Evolutionary conservation across 192 early-diverging fungal genomes (phyloP), one percentile per base, ranked within the genome.

Genomic region (Coemansia sp.): DNA sequence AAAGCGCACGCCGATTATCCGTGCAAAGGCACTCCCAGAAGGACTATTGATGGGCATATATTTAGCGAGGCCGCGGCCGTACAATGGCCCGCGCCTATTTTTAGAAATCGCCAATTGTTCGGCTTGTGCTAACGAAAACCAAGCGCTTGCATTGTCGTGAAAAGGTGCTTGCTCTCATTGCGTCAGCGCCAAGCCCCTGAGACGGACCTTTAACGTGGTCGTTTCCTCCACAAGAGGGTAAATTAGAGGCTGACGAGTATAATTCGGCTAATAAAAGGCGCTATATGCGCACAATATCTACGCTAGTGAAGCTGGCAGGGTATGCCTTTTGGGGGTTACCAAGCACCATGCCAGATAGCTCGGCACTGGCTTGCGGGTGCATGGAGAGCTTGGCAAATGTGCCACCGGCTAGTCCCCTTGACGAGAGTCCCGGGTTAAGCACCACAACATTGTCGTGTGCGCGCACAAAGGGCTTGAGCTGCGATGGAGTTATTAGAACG

Each of bases 351-450:
- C 36, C 35, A 11, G 42, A 8, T 5, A 42, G 11, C 28, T 68
- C 68, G 9, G 50, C 14, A 34, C 59, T 52, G 16, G 23, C 13
- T 6, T 61, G 59, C 18, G 94, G 90, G 68, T 88, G 87, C 33
- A 96, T 86, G 26, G 76, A 86, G 11, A 96, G 41, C 41, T 79
- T 84, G 33, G 92, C 92, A 83, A 89, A 97, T 9, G 92, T 96
- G 5, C 94, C 95, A n/a, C 88, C 88, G 3, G 85, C 56, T 28
- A 87, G 82, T 8, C 85, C 85, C 65, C 90, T 93, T 13, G 87
- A 80, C 2, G 91, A 70, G 28, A 86, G 76, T 0, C 93, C 94
- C 0, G 97, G 93, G 65, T 99, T 99, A 31, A 99, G 73, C 65
- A 93, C 83, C 0, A 97, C 66, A 0, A 86, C 85, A 55, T 91